These are phyloP conservation scores for Candida sp. DNA, from an alignment of 1,139 yeast species.

Conservation along the genomic window DNA sequence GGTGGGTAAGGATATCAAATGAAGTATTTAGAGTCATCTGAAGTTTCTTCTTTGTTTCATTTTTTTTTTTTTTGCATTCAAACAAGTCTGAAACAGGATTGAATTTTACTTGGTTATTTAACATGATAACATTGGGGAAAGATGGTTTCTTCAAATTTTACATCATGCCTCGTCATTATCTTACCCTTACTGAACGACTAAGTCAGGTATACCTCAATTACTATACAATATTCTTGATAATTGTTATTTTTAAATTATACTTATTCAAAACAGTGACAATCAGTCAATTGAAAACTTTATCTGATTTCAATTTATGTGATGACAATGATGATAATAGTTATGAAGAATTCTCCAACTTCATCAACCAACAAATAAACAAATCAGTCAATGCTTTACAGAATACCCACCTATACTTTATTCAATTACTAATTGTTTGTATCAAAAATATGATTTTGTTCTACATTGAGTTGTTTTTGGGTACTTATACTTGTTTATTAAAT, in stretches of 20 bases:
- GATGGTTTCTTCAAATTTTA: not conserved
- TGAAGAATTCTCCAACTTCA: slow-evolving; percentile 46
- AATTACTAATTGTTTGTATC: slow-evolving; percentile 49
- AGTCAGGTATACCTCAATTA: slow-evolving; percentile 61
- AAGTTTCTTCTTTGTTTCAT: no score
- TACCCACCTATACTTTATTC: slow-evolving; percentile 28
- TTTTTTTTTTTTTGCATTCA: not conserved
- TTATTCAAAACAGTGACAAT: slow-evolving; percentile 45
- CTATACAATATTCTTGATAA: slow-evolving; percentile 42
- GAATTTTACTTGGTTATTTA: no score
- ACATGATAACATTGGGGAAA: no score
- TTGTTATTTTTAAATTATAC: slow-evolving; percentile 47
- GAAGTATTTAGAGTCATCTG: no score
- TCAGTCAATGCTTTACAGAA: slow-evolving; percentile 45
- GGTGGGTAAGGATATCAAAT: no score
- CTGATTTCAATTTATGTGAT: slow-evolving; percentile 22
- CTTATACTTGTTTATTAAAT: slow-evolving; percentile 77
- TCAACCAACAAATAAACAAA: slow-evolving; percentile 48
- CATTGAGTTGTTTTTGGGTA: slow-evolving; percentile 74
- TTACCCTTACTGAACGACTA: slow-evolving; percentile 39
- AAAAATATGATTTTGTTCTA: slow-evolving; percentile 62
- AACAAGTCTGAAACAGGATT: not conserved
- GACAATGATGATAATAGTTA: slow-evolving; percentile 6
- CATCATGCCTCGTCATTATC: slow-evolving; percentile 16
- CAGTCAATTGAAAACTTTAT: slow-evolving; percentile 22